phyloP scores from a whole-genome alignment of 345 rosid genomes.

The Melastoma malabathricum region DNA sequence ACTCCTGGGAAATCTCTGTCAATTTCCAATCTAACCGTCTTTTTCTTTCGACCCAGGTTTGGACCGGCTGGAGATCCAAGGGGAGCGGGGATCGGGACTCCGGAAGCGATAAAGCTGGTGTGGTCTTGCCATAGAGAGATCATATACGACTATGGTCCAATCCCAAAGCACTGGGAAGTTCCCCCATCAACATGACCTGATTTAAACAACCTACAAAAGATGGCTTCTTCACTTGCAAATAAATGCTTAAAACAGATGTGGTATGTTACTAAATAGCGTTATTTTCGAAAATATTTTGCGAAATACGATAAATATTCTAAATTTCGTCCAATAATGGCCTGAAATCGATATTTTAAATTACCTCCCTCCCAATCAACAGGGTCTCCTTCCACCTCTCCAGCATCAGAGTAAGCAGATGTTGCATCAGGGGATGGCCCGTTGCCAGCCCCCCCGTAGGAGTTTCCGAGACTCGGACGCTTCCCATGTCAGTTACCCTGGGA shows the following conservation, averaged over 20 bases:
- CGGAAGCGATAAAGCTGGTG: constrained; percentile 91
- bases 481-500: constrained; percentile 31
- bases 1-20: neutral
- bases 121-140: constrained; percentile 98
- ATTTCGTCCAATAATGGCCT: too few species aligned
- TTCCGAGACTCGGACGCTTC: constrained; percentile 36
- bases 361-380: too few species aligned
- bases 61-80: constrained; percentile 98
- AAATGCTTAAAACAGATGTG: too few species aligned
- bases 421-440: constrained; percentile 21
- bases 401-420: constrained; percentile 22
- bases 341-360: too few species aligned
- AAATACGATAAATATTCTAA: too few species aligned
- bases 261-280: too few species aligned
- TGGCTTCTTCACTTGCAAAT: too few species aligned
- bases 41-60: constrained; percentile 42
- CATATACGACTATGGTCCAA: constrained; percentile 79
- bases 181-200: constrained; percentile 57
- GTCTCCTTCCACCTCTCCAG: neutral
- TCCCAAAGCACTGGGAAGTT: constrained; percentile 60
- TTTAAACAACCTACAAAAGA: too few species aligned
- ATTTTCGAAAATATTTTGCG: too few species aligned
- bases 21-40: too few species aligned
- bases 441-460: constrained; percentile 32
- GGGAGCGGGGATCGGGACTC: constrained; percentile 97